phyloP scores from a whole-genome alignment of 2,329 filamentous ascomycete genomes.

The Parastagonospora avenae region DNA sequence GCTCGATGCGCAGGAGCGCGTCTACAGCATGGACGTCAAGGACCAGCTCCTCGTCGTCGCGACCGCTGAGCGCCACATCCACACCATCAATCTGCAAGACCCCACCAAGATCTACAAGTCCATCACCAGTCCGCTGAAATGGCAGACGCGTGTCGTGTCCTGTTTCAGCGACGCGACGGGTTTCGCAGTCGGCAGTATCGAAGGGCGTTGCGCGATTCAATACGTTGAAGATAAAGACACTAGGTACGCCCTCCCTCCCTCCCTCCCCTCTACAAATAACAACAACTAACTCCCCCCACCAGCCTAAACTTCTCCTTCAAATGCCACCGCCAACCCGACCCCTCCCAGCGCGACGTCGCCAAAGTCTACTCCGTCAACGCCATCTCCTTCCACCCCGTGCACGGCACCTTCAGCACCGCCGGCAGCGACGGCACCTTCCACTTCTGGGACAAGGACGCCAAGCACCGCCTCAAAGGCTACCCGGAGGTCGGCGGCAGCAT shows the following conservation, averaged over 20 bases:
- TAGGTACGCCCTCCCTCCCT: constrained; percentile 47
- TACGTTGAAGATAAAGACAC: constrained; percentile 97
- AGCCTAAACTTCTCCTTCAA: constrained; percentile 97
- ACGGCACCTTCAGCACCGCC: constrained; percentile 98
- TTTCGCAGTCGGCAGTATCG: constrained; percentile 94
- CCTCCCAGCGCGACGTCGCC: constrained; percentile 67
- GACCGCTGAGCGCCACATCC: constrained; percentile 94
- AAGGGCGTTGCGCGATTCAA: constrained; percentile 96
- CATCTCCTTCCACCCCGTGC: constrained; percentile 95
- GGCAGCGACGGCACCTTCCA: constrained; percentile 96
- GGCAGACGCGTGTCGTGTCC: constrained; percentile 94
- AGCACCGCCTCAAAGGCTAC: constrained; percentile 68
- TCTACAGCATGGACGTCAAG: constrained; percentile 91
- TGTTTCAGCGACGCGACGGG: constrained; percentile 92
- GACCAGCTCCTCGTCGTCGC: constrained; percentile 88
- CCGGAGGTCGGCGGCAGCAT: constrained; percentile 73
- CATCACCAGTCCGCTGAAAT: constrained; percentile 93
- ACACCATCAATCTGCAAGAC: constrained; percentile 88
- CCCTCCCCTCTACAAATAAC: neutral
- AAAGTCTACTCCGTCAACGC: constrained; percentile 96
- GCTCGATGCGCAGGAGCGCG: constrained; percentile 73
- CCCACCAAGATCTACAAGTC: constrained; percentile 95
- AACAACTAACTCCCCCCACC: constrained; percentile 13
- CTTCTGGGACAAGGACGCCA: constrained; percentile 79
- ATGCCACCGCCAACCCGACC: constrained; percentile 85